phyloP scores from a whole-genome alignment of 768 basidiomycete species.

The Russula sp. region DNA sequence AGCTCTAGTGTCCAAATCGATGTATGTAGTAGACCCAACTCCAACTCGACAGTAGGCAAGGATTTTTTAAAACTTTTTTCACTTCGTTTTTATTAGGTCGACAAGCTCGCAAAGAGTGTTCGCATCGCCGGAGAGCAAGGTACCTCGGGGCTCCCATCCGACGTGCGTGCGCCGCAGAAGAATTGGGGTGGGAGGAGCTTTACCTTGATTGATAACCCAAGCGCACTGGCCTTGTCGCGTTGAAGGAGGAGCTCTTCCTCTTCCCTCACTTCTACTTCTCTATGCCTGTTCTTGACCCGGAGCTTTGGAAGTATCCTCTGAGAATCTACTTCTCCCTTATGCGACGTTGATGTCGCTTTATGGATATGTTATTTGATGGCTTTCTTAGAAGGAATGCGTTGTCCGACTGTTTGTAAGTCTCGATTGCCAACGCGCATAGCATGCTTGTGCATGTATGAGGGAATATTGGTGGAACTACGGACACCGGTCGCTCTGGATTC shows the following conservation, averaged over 20 bases:
- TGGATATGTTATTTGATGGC: no score
- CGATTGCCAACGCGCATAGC: neutral
- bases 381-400: no score
- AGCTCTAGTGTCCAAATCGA: conserved; percentile 1
- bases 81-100: conserved; percentile 32
- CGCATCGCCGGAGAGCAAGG: conserved; percentile 49
- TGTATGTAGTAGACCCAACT: neutral
- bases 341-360: no score
- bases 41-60: neutral
- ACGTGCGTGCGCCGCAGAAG: conserved; percentile 35
- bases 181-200: conserved; percentile 36
- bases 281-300: neutral
- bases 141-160: conserved; percentile 39
- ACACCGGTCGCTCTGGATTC: neutral
- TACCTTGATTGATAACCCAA: conserved; percentile 46
- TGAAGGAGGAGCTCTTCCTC: neutral
- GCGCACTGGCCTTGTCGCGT: conserved; percentile 2
- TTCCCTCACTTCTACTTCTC: neutral
- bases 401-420: no score
- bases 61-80: neutral
- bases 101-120: conserved; percentile 47
- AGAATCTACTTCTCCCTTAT: no score
- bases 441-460: neutral
- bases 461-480: neutral
- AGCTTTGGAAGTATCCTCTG: neutral